Base-by-base conservation (phyloP, 2,329 filamentous ascomycete species). In the Botryotinia calthae region DNA sequence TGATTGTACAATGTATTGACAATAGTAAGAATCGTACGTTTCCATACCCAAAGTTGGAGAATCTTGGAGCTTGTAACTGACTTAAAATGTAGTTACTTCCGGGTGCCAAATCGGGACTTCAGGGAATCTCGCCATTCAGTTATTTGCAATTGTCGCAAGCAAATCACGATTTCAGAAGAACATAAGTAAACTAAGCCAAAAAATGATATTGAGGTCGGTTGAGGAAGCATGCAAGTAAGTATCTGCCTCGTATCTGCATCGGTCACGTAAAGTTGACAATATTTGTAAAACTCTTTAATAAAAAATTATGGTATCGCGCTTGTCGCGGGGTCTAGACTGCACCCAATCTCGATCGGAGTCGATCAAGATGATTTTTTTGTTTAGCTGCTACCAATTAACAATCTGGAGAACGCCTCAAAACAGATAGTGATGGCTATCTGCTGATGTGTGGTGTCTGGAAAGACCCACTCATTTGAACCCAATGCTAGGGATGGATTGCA, bases 61-160 rank as follows among this genome's bases (percentile, higher is more conserved):
- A 25, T 1, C 4, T 40, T 18, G 12, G 20, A 4, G 0, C 20
- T 4, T n/a, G 4, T 40, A 2, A 28, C 12, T 18, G 6, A 8
- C 8, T 2, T 28, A 6, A 28, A 2, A 18, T 28, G 6, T 56
- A 28, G n/a, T 31, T 4, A 28, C 14, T 56, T 28, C 6, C 7
- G 8, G 7, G 51, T 56, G 16, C 51, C 4, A 18, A 28, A 56
- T 56, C 16, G n/a, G 51, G n/a, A 9, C 6, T 28, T 18, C 2
- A 1, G 28, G n/a, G 14, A 7, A 28, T 5, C 14, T 56, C 14
- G 6, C 14, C 7, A 18, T 28, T 2, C 14, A 31, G 6, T 18
- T 28, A 7, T 4, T 56, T 9, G 16, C 4, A 31, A 56, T 31
- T 7, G 1, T 9, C 18, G n/a, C 51, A 28, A 28, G 51, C 5